A percentile compares a stretch with the other conserved stretches of the same genome.
phyloP scores from a whole-genome alignment of 441 rosid genomes.

The Syzygium malaccense region DNA sequence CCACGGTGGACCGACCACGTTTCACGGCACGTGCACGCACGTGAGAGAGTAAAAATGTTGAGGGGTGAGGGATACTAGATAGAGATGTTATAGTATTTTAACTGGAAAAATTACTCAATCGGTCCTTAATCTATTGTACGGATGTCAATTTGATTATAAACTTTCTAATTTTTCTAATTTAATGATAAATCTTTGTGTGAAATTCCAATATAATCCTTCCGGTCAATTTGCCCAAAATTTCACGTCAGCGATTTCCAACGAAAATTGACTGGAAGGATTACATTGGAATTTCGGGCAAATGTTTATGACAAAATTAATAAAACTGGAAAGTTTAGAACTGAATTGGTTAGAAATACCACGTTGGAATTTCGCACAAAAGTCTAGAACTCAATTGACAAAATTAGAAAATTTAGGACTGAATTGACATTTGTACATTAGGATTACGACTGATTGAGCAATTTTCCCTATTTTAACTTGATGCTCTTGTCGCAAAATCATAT shows the following conservation, averaged over 20 bases:
- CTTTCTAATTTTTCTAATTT: accelerated
- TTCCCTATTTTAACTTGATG: background rate
- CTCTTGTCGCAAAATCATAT: background rate
- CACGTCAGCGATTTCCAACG: no score
- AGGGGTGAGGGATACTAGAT: background rate
- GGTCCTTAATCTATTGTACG: background rate
- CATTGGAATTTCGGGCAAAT: no score
- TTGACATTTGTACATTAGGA: accelerated
- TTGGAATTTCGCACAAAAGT: accelerated
- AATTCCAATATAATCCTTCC: no score
- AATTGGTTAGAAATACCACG: no score
- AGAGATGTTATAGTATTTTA: background rate
- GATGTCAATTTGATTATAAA: background rate
- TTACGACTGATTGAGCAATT: background rate
- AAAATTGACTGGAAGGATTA: no score
- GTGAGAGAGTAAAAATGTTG: background rate
- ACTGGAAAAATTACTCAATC: background rate
- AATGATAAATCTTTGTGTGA: background rate
- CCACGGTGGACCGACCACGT: background rate
- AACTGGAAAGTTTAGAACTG: no score
- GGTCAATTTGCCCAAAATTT: accelerated
- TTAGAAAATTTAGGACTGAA: background rate
- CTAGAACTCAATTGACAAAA: background rate
- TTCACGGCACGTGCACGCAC: background rate
- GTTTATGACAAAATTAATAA: no score